Percentiles rank a stretch among this genome's conserved stretches.
These are phyloP conservation scores for Globisporangium yorkense DNA, from an alignment of 352 stramenopile genomes.

Conservation along the genomic window DNA sequence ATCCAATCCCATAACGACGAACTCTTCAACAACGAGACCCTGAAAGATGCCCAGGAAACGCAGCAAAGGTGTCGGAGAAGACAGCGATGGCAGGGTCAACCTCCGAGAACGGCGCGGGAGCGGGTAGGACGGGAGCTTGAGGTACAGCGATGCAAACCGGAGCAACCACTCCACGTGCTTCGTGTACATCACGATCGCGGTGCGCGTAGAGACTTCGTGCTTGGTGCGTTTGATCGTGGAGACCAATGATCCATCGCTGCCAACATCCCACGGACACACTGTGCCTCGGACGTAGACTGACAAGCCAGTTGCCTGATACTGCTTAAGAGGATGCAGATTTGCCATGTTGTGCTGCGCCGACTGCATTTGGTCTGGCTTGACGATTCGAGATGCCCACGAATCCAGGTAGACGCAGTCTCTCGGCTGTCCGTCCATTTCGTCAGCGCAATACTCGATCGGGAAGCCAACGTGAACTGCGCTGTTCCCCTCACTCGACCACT, in stretches of 20 bases:
- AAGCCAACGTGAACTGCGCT: conserved; percentile 38
- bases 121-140: conserved; percentile 22
- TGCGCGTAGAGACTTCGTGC: conserved; percentile 46
- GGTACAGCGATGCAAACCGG: conserved; percentile 44
- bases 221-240: conserved; percentile 26
- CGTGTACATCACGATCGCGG: conserved; percentile 63
- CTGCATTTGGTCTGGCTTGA: conserved; percentile 6
- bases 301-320: conserved; percentile 28
- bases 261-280: conserved; percentile 21
- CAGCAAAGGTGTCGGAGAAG: too few species aligned
- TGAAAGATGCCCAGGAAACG: conserved; percentile 29
- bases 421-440: not conserved
- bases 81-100: too few species aligned
- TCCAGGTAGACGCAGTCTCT: conserved; percentile 13
- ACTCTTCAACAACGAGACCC: conserved; percentile 42
- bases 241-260: conserved; percentile 2
- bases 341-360: not conserved
- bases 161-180: conserved; percentile 78
- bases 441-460: conserved; percentile 30
- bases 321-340: conserved; percentile 12
- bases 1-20: conserved; percentile 61
- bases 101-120: conserved; percentile 18
- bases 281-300: conserved; percentile 40
- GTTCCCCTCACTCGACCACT: conserved; percentile 28
- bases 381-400: conserved; percentile 7